Base-by-base conservation (phyloP, 257 asterid genomes). In the Nemophila menziesii region DNA sequence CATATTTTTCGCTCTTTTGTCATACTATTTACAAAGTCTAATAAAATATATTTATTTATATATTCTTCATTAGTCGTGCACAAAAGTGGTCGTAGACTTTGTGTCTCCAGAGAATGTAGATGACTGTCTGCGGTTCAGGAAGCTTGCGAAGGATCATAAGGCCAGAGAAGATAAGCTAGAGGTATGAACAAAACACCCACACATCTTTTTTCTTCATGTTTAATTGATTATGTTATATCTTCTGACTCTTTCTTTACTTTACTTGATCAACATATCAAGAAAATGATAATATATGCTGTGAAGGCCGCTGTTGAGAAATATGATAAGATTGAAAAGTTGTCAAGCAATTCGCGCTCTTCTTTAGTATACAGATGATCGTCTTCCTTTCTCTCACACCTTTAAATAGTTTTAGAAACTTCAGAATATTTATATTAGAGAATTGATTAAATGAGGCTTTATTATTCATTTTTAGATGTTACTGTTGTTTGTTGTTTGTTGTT, bases 151-250 rank as follows among this genome's bases (percentile, higher is more conserved):
- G 49, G 59, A 60, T 52, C 97, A 89, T 65, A 89, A 68, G 70
- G 92, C 92, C 56, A 80, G 68, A 60, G 97, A 89, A 72, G 97
- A 89, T 76, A 89, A 89, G 58, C 55, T 89, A 56, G 97, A 89
- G 92, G 97, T 89, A 67, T 51, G 38, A 22, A 16, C 27, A n/a
- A 11, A 11, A 12, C 2, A 34, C 8, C 9, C 33, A 3, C 15
- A 3, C 5, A 5, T 21, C 13, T 11, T 34, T 49, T 17, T 33
- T 16, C 20, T 12, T 15, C 16, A 22, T 19, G 11, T 18, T 22
- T 6, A n/a, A 13, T 17, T 0, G 33, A 23, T 42, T 10, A n/a
- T n/a, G n/a, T n/a, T n/a, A n/a, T n/a, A n/a, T n/a, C n/a, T n/a
- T n/a, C n/a, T 16, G 20, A 7, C 37, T 21, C 20, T 3, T n/a